Base-by-base conservation (phyloP, 306 rosid species). In the Dalbergia oliveri region DNA sequence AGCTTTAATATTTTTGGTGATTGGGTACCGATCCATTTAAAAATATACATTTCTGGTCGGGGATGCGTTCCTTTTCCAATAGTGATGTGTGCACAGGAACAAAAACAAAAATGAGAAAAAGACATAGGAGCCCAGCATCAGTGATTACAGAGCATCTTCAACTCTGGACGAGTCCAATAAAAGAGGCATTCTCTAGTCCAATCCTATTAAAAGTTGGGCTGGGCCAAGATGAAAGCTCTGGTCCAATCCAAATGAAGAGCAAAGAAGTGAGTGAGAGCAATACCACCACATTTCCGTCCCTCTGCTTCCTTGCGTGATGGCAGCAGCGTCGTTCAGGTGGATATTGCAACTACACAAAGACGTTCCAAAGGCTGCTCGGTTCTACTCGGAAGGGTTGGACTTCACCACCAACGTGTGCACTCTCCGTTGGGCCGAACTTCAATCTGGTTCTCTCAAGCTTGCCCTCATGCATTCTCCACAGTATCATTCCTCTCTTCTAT, bases 361-460 rank as follows among this genome's bases (percentile, higher is more conserved):
- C 77, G 96, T 93, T 65, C 97, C 96, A 2, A 89, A 88, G 86
- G 99, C 99, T 0, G 97, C 94, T 58, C 86, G 86, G 49, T 90
- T 93, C 80, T 93, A 93, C 83, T 84, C 98, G 0, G 82, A 95
- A 84, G 97, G 97, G 43, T 86, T 91, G 73, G 99, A 87, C 60
- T 89, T 95, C 81, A 90, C 91, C 54, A 85, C 88, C 73, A 84
- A 91, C 53, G 91, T 92, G 66, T 92, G 98, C 83, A 88, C 92
- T 64, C 89, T 84, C 26, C 93, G 91, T 9, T 94, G 97, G 97
- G 97, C 97, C 0, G 97, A 95, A 89, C 97, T 91, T 65, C 96
- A 91, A 53, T 93, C 93, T 0, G 97, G 96, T 45, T 88, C 98
- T 62, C 96, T 91, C 85, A 93, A 91, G 61, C 94, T 93, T 5